These are phyloP conservation scores for Diaporthe amygdali DNA, from an alignment of 2,329 filamentous ascomycete genomes.

Conservation along the genomic window DNA sequence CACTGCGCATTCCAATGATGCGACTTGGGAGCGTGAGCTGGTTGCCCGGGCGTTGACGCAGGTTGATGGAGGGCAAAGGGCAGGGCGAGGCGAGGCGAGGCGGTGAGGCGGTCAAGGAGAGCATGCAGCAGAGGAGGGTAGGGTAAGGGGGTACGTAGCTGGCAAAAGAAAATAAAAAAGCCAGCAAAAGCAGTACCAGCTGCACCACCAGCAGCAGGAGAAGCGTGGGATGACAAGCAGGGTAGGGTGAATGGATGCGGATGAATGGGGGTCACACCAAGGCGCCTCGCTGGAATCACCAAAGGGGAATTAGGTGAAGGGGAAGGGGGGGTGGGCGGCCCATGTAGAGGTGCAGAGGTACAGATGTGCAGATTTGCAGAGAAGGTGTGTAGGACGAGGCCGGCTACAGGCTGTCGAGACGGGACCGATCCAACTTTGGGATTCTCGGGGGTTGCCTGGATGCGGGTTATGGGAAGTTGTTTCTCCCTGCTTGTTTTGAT, in stretches of 20 bases:
- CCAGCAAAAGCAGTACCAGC: background rate
- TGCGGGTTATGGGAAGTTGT: background rate
- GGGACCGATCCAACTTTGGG: constrained; percentile 14
- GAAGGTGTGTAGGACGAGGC: constrained; percentile 5
- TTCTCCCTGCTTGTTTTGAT: constrained; percentile 1
- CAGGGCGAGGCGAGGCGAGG: constrained; percentile 25
- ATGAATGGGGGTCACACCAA: background rate
- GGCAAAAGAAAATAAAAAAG: background rate
- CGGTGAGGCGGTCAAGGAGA: constrained; percentile 26
- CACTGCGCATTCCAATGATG: constrained; percentile 24
- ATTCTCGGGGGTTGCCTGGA: background rate
- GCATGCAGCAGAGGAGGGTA: constrained; percentile 2
- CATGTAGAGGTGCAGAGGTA: background rate
- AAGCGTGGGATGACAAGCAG: constrained; percentile 22
- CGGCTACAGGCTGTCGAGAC: constrained; percentile 10
- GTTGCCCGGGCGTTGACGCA: constrained; percentile 10
- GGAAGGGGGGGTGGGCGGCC: no score
- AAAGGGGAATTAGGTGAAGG: background rate
- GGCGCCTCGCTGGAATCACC: background rate
- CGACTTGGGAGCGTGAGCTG: constrained; percentile 2
- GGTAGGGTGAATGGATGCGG: background rate
- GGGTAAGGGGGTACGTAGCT: background rate
- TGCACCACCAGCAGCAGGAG: background rate
- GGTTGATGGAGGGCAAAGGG: constrained; percentile 23
- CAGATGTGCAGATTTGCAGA: background rate